A percentile compares a stretch with the other conserved stretches of the same genome.
Evolutionary conservation across 768 basidiomycete species (phyloP).

Genomic region (Gloeopeniophorella convolvens): DNA sequence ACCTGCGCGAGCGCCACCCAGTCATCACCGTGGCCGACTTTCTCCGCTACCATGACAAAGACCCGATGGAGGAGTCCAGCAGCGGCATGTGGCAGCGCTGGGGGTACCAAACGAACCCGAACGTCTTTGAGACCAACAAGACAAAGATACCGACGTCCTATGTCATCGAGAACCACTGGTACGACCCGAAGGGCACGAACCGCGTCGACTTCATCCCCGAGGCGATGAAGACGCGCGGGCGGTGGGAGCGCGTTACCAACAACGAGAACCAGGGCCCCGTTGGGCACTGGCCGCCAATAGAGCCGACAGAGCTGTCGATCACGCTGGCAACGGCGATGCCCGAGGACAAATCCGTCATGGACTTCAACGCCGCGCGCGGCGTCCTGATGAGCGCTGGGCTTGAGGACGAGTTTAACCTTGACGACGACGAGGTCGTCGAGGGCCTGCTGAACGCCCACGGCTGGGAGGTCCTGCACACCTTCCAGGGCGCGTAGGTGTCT

Average conservation of each 20-base stretch:
- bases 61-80: conserved; percentile 30
- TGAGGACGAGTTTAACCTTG: conserved; percentile 9
- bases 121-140: conserved; percentile 23
- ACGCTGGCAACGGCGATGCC: neutral
- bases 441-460: conserved; percentile 33
- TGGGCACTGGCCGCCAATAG: conserved; percentile 7
- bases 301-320: conserved; percentile 1
- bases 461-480: conserved; percentile 38
- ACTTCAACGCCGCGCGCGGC: conserved; percentile 2
- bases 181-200: conserved; percentile 31
- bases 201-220: conserved; percentile 35
- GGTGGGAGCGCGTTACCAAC: conserved; percentile 24
- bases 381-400: neutral
- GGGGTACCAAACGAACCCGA: conserved; percentile 29
- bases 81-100: conserved; percentile 35
- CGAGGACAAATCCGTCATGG: neutral
- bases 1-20: conserved; percentile 32
- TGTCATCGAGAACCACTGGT: conserved; percentile 35
- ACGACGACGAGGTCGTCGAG: conserved; percentile 28
- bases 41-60: conserved; percentile 34
- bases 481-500: conserved; percentile 33
- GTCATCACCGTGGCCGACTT: conserved; percentile 39
- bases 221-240: conserved; percentile 29
- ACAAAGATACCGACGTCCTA: conserved; percentile 25
- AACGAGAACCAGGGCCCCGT: conserved; percentile 14